Evolutionary conservation across 2,329 filamentous ascomycete species (phyloP).

Genomic region (Trichoderma sp.): DNA sequence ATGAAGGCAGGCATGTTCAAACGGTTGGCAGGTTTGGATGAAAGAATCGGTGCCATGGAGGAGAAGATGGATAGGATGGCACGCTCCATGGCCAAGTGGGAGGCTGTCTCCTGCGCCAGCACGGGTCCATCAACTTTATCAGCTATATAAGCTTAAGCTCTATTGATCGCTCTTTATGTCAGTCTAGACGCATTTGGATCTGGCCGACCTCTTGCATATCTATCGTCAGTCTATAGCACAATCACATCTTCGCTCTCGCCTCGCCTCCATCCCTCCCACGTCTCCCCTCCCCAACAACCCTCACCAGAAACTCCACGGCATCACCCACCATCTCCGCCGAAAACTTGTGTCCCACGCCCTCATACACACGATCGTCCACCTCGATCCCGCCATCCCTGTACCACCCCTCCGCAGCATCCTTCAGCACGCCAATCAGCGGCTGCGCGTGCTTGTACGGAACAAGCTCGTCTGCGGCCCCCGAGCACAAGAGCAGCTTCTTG

Average conservation of each 20-base stretch:
- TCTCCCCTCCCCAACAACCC: slow-evolving; percentile 45
- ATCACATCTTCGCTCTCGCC: slow-evolving; percentile 37
- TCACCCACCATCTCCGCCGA: slow-evolving; percentile 67
- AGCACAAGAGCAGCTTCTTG: slow-evolving; percentile 67
- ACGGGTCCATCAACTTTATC: no score
- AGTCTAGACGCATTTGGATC: no score
- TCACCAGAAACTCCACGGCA: slow-evolving; percentile 64
- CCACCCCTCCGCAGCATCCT: slow-evolving; percentile 55
- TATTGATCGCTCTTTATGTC: no score
- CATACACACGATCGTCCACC: slow-evolving; percentile 68
- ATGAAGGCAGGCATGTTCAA: not conserved
- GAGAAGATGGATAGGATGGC: not conserved
- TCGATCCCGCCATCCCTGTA: slow-evolving; percentile 59
- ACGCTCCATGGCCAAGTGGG: not conserved
- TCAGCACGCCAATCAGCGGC: slow-evolving; percentile 64
- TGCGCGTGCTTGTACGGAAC: slow-evolving; percentile 67
- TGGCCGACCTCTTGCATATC: not conserved
- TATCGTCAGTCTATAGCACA: not conserved
- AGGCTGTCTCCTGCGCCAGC: not conserved
- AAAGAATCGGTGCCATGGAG: not conserved
- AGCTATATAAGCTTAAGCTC: no score
- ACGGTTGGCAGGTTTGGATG: not conserved
- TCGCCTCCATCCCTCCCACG: slow-evolving; percentile 28
- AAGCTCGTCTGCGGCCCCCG: slow-evolving; percentile 68
- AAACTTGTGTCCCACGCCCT: slow-evolving; percentile 70